Conservation (phyloP, 1,139 yeast species). For the Meyerozyma smithsonii region DNA sequence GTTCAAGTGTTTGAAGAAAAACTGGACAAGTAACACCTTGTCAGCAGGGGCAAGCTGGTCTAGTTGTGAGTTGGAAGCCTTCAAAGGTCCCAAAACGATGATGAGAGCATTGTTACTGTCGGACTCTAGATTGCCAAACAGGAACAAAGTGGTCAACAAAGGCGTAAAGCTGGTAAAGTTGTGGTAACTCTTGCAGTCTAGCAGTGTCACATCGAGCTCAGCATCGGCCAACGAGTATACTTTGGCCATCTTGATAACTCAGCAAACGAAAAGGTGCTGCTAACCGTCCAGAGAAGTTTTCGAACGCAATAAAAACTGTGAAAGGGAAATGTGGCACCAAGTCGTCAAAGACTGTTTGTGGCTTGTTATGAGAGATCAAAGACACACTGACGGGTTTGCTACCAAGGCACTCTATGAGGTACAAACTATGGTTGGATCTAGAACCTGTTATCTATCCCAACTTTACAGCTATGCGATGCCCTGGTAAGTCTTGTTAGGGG, state of each 20-base stretch:
- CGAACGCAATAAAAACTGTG: too few species aligned
- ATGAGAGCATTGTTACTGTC: background rate
- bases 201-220: constrained; percentile 8
- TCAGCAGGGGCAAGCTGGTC: constrained; percentile 14
- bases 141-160: background rate
- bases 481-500: background rate
- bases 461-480: background rate
- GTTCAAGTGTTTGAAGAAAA: constrained; percentile 42
- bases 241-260: background rate
- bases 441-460: background rate
- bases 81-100: background rate
- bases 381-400: too few species aligned
- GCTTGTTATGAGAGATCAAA: too few species aligned
- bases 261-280: too few species aligned
- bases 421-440: background rate
- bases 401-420: background rate
- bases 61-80: background rate
- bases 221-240: background rate
- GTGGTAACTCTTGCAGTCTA: background rate
- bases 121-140: background rate
- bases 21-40: constrained; percentile 28
- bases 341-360: too few species aligned
- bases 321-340: too few species aligned
- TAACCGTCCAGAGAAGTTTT: too few species aligned
- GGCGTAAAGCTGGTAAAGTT: background rate